Evolutionary conservation across 2,329 filamentous ascomycete genomes (phyloP).

Genomic region (Xylaria hypoxylon): DNA sequence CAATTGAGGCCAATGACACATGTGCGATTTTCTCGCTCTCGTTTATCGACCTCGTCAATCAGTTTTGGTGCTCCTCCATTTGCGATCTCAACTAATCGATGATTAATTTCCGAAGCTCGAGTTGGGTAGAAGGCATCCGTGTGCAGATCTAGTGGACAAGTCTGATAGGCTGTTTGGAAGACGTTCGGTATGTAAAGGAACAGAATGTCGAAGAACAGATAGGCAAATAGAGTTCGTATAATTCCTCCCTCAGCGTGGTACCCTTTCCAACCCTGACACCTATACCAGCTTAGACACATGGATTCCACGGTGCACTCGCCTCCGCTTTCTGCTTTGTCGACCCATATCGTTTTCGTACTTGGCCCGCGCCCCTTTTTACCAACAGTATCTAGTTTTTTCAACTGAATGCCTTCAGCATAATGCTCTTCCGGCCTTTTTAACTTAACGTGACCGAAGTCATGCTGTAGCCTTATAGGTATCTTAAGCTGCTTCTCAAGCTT

Average conservation of each 20-base stretch:
- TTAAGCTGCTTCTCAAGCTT: conserved; percentile 90
- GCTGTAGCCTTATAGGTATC: conserved; percentile 85
- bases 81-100: conserved; percentile 83
- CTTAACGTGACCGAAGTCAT: conserved; percentile 89
- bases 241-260: conserved; percentile 95
- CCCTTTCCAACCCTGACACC: conserved; percentile 87
- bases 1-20: conserved; percentile 94
- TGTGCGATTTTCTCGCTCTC: conserved; percentile 76
- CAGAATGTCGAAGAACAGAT: conserved; percentile 92
- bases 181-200: conserved; percentile 96
- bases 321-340: conserved; percentile 77
- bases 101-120: conserved; percentile 89
- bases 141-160: conserved; percentile 90
- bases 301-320: conserved; percentile 89
- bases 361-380: conserved; percentile 56
- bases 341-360: conserved; percentile 84
- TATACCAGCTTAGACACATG: conserved; percentile 92
- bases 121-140: conserved; percentile 92
- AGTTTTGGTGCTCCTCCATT: conserved; percentile 81
- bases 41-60: conserved; percentile 74
- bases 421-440: conserved; percentile 81
- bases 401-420: conserved; percentile 79
- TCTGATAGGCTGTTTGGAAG: conserved; percentile 96
- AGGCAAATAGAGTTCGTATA: conserved; percentile 88
- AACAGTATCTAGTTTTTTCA: conserved; percentile 69